Percentiles rank a stretch among this genome's conserved stretches.
Conservation (phyloP, 345 rosid species). For the Sisymbrium irio region DNA sequence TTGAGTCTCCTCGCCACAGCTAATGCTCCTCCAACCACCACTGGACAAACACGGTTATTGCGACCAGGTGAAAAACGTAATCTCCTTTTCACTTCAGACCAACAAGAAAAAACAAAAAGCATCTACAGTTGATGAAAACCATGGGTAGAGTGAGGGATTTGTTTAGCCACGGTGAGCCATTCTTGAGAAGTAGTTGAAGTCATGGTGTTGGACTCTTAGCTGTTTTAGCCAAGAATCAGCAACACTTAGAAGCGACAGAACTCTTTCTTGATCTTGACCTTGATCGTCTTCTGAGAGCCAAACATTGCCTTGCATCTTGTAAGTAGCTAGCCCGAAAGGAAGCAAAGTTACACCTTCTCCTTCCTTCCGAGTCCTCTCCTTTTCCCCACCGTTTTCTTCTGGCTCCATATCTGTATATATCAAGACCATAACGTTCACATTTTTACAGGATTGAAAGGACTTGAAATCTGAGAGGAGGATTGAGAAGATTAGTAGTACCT, state of each 20-base stretch:
- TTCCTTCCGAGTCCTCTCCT: slow-evolving; percentile 42
- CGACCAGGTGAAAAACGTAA: slow-evolving; percentile 17
- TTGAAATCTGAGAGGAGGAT: not conserved
- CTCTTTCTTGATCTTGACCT: slow-evolving; percentile 81
- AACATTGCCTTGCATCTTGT: slow-evolving; percentile 97
- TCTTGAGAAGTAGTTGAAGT: slow-evolving; percentile 85
- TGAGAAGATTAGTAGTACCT: slow-evolving; percentile 45
- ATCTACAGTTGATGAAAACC: slow-evolving; percentile 12
- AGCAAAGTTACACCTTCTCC: slow-evolving; percentile 66
- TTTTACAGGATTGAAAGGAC: not conserved
- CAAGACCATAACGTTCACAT: not conserved
- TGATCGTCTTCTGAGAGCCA: slow-evolving; percentile 73
- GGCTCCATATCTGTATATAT: slow-evolving; percentile 58
- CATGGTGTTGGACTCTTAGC: slow-evolving; percentile 92
- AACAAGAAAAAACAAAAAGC: slow-evolving; percentile 16
- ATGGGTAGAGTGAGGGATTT: not conserved
- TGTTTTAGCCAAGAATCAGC: slow-evolving; percentile 99
- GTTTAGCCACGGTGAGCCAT: slow-evolving; percentile 59
- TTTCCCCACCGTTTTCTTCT: slow-evolving; percentile 71
- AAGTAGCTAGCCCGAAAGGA: slow-evolving; percentile 93
- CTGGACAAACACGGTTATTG: slow-evolving; percentile 7
- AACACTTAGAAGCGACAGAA: slow-evolving; percentile 76
- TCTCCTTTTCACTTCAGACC: slow-evolving; percentile 19
- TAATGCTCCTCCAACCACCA: slow-evolving; percentile 24
- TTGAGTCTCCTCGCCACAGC: not conserved